These are phyloP conservation scores for Salmacisia buchloeana DNA, from an alignment of 1,284 basidiomycete species.

Conservation along the genomic window DNA sequence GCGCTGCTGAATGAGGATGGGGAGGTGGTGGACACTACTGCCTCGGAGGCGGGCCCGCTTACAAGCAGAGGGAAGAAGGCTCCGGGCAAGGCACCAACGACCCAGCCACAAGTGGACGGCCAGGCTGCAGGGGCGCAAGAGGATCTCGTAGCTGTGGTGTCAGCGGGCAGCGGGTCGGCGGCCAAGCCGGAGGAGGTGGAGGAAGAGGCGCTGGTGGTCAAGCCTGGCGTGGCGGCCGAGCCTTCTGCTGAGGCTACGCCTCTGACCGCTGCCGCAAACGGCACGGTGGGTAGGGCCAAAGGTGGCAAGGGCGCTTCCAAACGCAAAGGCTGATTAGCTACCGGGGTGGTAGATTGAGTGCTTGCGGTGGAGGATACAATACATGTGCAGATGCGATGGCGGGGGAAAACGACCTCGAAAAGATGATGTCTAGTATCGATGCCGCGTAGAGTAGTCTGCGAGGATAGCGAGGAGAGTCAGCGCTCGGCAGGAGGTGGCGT, in stretches of 20 bases:
- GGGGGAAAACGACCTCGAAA: neutral
- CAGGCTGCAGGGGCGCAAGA: neutral
- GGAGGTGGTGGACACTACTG: neutral
- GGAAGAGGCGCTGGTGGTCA: neutral
- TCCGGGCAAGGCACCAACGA: neutral
- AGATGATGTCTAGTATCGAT: slow-evolving; percentile 1
- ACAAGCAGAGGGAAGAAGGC: neutral
- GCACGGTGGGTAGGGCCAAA: neutral
- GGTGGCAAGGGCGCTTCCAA: neutral
- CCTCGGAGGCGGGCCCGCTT: neutral
- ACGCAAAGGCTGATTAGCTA: neutral
- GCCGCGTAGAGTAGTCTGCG: slow-evolving; percentile 3
- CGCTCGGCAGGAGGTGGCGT: neutral
- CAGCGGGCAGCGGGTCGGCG: neutral
- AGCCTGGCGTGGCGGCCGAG: neutral
- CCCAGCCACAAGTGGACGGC: neutral
- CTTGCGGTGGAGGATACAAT: neutral
- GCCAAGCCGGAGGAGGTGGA: neutral
- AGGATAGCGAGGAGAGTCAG: neutral
- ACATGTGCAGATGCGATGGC: too few relatives aligned
- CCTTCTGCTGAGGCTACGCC: neutral
- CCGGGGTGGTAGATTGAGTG: too few relatives aligned
- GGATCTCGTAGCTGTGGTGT: neutral
- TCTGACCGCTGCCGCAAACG: neutral
- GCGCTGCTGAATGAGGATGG: slow-evolving; percentile 10